Evolutionary conservation across 1,284 basidiomycete species (phyloP).

Genomic region (Sporisorium graminicola): DNA sequence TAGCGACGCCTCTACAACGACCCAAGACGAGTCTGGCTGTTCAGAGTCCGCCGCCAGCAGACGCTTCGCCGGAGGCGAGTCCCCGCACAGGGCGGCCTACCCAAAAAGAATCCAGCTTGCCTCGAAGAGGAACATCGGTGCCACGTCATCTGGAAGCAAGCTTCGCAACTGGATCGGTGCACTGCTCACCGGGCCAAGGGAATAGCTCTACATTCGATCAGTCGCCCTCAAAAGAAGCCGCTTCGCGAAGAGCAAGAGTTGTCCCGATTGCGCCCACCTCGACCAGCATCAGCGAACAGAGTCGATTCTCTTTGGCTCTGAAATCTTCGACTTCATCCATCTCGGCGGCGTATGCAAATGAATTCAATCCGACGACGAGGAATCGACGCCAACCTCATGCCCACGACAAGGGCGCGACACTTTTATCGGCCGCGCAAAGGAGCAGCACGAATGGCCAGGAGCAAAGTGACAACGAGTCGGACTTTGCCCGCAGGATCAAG

Average conservation of each 20-base stretch:
- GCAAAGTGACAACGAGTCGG: slow-evolving; percentile 19
- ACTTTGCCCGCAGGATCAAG: slow-evolving; percentile 5
- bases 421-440: slow-evolving; percentile 15
- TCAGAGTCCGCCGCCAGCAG: not conserved
- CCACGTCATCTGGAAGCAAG: slow-evolving; percentile 11
- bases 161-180: not conserved
- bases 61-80: not conserved
- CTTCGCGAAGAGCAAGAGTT: slow-evolving; percentile 1
- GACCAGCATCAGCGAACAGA: slow-evolving; percentile 22
- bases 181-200: not conserved
- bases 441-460: not conserved
- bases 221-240: slow-evolving; percentile 22
- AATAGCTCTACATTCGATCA: not conserved
- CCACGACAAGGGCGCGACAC: slow-evolving; percentile 8
- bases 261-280: slow-evolving; percentile 9
- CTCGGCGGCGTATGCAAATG: slow-evolving; percentile 5
- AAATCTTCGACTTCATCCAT: slow-evolving; percentile 26
- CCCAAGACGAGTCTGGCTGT: slow-evolving; percentile 28
- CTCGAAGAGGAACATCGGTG: slow-evolving; percentile 11
- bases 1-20: slow-evolving; percentile 9
- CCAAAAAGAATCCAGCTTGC: slow-evolving; percentile 8
- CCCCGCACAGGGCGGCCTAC: not conserved
- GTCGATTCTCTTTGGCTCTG: slow-evolving; percentile 29
- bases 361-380: not conserved
- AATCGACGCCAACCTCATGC: not conserved